Conservation (phyloP, 1,284 basidiomycete species). For the Boletus hoseneyae region DNA sequence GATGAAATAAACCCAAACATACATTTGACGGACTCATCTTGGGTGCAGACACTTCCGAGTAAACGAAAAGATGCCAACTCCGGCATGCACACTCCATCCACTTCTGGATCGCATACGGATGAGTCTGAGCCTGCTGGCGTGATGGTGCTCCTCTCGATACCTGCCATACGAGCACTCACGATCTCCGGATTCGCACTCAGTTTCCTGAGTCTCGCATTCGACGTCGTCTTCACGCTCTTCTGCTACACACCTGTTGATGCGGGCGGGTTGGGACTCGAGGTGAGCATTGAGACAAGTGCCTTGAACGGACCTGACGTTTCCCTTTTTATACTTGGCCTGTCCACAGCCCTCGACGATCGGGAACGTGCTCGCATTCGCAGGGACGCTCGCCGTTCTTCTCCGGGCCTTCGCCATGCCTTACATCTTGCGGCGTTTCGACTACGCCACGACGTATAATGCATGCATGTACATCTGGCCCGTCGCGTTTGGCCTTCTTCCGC, state of each 20-base stretch:
- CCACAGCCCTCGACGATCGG: slow-evolving; percentile 20
- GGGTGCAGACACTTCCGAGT: slow-evolving; percentile 19
- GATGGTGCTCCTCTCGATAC: slow-evolving; percentile 15
- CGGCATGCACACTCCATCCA: neutral
- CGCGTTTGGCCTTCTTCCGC: slow-evolving; percentile 14
- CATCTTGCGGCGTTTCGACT: slow-evolving; percentile 21
- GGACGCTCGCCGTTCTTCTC: slow-evolving; percentile 14
- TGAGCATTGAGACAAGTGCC: neutral
- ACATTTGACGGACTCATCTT: neutral
- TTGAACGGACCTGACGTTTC: too few relatives aligned
- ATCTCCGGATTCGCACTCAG: slow-evolving; percentile 20
- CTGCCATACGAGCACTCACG: slow-evolving; percentile 21
- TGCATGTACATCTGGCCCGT: slow-evolving; percentile 25
- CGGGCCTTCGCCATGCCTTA: slow-evolving; percentile 18
- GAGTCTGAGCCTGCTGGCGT: neutral
- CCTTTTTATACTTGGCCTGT: too few relatives aligned
- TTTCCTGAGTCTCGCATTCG: slow-evolving; percentile 20
- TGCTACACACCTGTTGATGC: slow-evolving; percentile 19
- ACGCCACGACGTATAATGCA: slow-evolving; percentile 15
- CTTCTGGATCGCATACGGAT: neutral
- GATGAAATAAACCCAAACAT: neutral
- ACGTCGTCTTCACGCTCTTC: slow-evolving; percentile 21
- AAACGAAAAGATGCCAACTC: slow-evolving; percentile 11
- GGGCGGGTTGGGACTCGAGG: slow-evolving; percentile 21
- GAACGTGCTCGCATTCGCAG: slow-evolving; percentile 18